Evolutionary conservation across 2,329 filamentous ascomycete species (phyloP).

Genomic region (Calonectria pteridis): DNA sequence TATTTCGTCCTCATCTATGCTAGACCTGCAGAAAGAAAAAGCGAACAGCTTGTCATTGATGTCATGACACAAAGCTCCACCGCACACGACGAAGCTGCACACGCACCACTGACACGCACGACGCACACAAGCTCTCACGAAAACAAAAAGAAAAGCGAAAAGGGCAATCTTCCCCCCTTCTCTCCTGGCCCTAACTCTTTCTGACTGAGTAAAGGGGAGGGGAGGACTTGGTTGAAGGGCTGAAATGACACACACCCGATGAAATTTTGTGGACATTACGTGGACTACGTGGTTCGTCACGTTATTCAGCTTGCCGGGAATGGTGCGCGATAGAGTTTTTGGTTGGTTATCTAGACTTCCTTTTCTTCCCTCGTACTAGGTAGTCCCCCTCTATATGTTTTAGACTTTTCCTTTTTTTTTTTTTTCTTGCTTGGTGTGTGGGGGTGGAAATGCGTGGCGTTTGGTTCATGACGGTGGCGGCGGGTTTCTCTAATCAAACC

Average conservation of each 20-base stretch:
- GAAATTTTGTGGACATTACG: not conserved
- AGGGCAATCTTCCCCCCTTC: not conserved
- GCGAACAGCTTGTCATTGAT: not conserved
- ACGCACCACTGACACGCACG: not conserved
- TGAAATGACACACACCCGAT: not conserved
- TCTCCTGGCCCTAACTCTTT: not conserved
- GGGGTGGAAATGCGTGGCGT: slow-evolving; percentile 1
- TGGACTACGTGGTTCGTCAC: not conserved
- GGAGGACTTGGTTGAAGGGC: not conserved
- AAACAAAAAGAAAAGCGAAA: not conserved
- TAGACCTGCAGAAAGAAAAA: not conserved
- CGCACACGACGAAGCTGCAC: not conserved
- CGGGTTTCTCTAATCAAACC: not conserved
- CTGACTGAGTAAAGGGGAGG: not conserved
- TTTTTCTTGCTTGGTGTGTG: not conserved
- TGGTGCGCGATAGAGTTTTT: not conserved
- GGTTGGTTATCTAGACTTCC: not conserved
- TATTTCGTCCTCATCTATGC: not conserved
- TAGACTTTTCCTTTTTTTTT: not conserved
- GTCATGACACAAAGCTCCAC: not conserved
- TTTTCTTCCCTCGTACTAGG: not conserved
- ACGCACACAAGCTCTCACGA: not conserved
- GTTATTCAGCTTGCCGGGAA: not conserved
- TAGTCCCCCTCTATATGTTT: not conserved
- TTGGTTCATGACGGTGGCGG: not conserved